phyloP scores from a whole-genome alignment of 192 early-diverging fungal genomes.

The Entrophospora sp. region DNA sequence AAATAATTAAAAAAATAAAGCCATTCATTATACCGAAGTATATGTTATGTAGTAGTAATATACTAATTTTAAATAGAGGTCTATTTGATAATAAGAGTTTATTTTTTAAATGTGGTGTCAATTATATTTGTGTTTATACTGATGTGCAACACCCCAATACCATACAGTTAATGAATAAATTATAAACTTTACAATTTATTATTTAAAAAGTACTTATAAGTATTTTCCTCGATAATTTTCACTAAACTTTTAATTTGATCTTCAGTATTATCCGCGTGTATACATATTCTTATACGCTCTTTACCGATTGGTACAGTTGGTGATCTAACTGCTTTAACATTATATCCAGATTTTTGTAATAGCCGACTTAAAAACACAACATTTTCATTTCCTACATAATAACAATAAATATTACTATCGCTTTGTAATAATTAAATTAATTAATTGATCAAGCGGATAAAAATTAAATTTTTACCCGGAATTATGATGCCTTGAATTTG shows the following conservation, averaged over 20 bases:
- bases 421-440: background rate
- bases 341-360: constrained; percentile 41
- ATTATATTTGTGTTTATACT: too few relatives aligned
- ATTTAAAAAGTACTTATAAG: too few relatives aligned
- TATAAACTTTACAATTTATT: too few relatives aligned
- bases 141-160: too few relatives aligned
- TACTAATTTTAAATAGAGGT: too few relatives aligned
- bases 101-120: too few relatives aligned
- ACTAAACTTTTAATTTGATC: constrained; percentile 39
- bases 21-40: too few relatives aligned
- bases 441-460: constrained; percentile 14
- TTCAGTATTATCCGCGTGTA: constrained; percentile 67
- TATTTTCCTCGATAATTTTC: constrained; percentile 14
- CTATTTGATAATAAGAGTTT: too few relatives aligned
- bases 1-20: too few relatives aligned
- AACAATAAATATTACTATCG: background rate
- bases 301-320: constrained; percentile 72
- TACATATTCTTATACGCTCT: constrained; percentile 77
- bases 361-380: constrained; percentile 26
- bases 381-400: constrained; percentile 40
- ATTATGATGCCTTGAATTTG: constrained; percentile 76
- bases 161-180: too few relatives aligned
- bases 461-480: constrained; percentile 43
- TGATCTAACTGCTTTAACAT: constrained; percentile 68
- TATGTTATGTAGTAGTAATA: too few relatives aligned